Evolutionary conservation across 306 rosid species (phyloP), one percentile per base, ranked within the genome.

Genomic region (Acacia acuminata): DNA sequence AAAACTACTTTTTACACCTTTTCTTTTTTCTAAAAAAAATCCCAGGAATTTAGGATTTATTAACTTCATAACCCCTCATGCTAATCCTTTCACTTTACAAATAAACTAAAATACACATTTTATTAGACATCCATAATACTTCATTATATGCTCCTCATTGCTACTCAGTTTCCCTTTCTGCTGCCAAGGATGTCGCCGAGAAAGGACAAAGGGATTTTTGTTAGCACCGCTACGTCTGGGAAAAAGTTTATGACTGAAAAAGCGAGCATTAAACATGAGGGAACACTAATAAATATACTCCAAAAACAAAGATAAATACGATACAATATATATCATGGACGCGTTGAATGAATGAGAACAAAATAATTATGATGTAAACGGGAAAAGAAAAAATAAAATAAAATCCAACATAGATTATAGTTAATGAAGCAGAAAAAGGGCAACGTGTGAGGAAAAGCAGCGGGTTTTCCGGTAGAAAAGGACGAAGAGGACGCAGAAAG

Each of bases 381-480:
- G 34, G 75, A 22, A 14, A 65, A 11, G 81, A 36, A 51, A 19
- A 17, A 17, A 15, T 19, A 53, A 2, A 51, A 15, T 1, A 19
- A 68, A n/a, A 9, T 22, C 4, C 4, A 55, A 74, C 42, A 27
- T 73, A 45, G 67, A 73, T 65, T 78, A 64, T 66, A 82, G 73
- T 67, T 68, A 81, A 81, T n/a, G 65, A 77, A 48, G 42, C 56
- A 71, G 70, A 30, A 87, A 86, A 82, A 83, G 78, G n/a, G 86
- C 76, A 85, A 82, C 69, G 81, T 75, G 89, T 82, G 82, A 89
- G 84, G 73, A 90, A 93, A 94, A 91, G 98, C 71, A 92, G 97
- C 98, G 98, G 95, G 92, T 91, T 95, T 93, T 91, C 86, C 97
- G 98, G 97, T 87, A 75, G 73, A 84, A 90, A 86, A 86, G 91